phyloP scores from a whole-genome alignment of 2,329 filamentous ascomycete species.

The Cadophora sp. region DNA sequence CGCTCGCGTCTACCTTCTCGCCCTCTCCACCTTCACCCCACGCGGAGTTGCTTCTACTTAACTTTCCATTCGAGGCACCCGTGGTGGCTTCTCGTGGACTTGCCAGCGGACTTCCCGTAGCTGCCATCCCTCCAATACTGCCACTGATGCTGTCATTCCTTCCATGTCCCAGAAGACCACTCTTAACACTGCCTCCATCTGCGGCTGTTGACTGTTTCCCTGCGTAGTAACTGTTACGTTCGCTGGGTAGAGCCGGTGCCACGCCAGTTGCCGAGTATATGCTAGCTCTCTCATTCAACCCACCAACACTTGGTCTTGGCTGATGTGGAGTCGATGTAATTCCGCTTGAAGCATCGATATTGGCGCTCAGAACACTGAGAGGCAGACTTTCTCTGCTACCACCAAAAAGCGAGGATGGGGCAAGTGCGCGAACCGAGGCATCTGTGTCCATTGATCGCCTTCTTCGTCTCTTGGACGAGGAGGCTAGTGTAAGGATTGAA shows the following conservation, averaged over 20 bases:
- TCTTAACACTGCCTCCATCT: slow-evolving; percentile 80
- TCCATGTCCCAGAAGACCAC: slow-evolving; percentile 77
- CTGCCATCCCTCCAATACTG: slow-evolving; percentile 67
- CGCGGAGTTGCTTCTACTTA: slow-evolving; percentile 44
- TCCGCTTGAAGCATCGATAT: slow-evolving; percentile 59
- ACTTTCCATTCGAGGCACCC: slow-evolving; percentile 30
- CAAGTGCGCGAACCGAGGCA: slow-evolving; percentile 83
- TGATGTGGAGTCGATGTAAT: slow-evolving; percentile 61
- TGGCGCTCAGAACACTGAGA: slow-evolving; percentile 78
- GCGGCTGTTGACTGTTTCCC: slow-evolving; percentile 57
- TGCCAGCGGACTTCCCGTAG: slow-evolving; percentile 64
- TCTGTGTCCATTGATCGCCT: slow-evolving; percentile 85
- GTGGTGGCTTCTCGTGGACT: slow-evolving; percentile 57
- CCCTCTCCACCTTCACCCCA: slow-evolving; percentile 37
- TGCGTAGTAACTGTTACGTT: slow-evolving; percentile 83
- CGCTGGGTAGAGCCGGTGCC: slow-evolving; percentile 70
- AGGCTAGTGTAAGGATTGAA: slow-evolving; percentile 84
- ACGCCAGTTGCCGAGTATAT: slow-evolving; percentile 81
- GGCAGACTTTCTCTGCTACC: slow-evolving; percentile 82
- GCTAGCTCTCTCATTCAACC: slow-evolving; percentile 69
- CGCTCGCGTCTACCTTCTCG: slow-evolving; percentile 34
- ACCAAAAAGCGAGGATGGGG: slow-evolving; percentile 82
- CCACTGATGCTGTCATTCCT: slow-evolving; percentile 83
- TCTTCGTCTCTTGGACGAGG: slow-evolving; percentile 78
- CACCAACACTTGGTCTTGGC: slow-evolving; percentile 51